These are phyloP conservation scores for Mesembryanthemum crystallinum DNA, from an alignment of 148 eudicot genomes.

Conservation along the genomic window DNA sequence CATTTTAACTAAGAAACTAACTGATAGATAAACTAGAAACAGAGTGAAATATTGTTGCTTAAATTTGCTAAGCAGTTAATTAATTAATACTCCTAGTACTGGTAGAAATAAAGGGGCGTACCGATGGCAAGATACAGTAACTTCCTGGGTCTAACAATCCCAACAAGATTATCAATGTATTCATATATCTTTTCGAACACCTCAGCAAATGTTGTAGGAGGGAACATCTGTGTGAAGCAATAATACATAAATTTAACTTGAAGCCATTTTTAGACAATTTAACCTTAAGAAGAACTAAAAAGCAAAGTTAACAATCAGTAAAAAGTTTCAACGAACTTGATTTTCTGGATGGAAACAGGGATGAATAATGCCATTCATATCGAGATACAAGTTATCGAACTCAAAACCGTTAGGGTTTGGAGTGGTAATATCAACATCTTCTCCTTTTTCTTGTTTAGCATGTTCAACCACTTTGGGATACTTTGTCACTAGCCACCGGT, in stretches of 20 bases:
- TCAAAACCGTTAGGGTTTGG: conserved; percentile 64
- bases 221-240: neutral
- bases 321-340: conserved; percentile 37
- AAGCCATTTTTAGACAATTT: neutral
- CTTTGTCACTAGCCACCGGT: conserved; percentile 76
- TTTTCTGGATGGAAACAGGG: conserved; percentile 88
- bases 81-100: neutral
- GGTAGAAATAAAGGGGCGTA: conserved; percentile 28
- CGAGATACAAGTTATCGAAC: conserved; percentile 76
- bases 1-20: no score
- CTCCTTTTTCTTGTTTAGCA: conserved; percentile 53
- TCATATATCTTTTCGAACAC: conserved; percentile 85
- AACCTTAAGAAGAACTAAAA: neutral
- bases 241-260: neutral
- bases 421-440: conserved; percentile 47
- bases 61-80: neutral
- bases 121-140: conserved; percentile 93
- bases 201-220: conserved; percentile 76
- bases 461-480: conserved; percentile 65
- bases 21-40: no score
- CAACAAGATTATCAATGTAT: conserved; percentile 79
- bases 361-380: conserved; percentile 83
- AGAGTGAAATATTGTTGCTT: neutral
- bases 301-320: neutral
- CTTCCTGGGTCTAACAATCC: conserved; percentile 83